Evolutionary conservation across 2,329 filamentous ascomycete species (phyloP), one percentile per base, ranked within the genome.

Genomic region (Botrytis galanthina): DNA sequence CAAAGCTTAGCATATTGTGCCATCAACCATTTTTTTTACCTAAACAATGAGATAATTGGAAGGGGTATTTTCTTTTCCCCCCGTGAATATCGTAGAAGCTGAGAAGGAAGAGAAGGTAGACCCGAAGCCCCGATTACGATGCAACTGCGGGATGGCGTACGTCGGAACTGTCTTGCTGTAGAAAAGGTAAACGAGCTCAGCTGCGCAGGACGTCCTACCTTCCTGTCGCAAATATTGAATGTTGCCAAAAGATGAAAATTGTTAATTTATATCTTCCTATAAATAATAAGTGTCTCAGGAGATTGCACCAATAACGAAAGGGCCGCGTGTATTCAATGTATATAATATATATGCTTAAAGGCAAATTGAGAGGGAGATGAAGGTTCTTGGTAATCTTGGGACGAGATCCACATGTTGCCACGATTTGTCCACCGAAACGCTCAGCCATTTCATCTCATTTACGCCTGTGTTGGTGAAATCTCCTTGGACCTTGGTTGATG

Each of bases 1-100:
- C 68, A 70, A 70, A 70, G 68, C 68, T 70, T 61, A 29, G 68
- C 29, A 59, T 44, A n/a, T 54, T 57, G 37, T 70, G 44, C 44
- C 39, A 63, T 20, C 16, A 51, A 20, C 14, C n/a, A n/a, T 37
- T 51, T 67, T 22, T 46, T 32, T 35, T 22, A n/a, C 35, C 60
- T 42, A 42, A 42, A 44, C 26, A 63, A 20, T 42, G 14, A 20
- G 37, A 63, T 68, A 35, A 51, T n/a, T 32, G 35, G 67, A 29
- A 59, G 48, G 35, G 48, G 26, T 39, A 54, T 26, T 39, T 48
- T 59, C 35, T 22, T 44, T 22, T 16, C n/a, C 59, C 37, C 51
- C 16, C 59, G 10, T 51, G n/a, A 18, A 51, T 12, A n/a, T n/a
- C n/a, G n/a, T n/a, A 10, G 44, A 66, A 66, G 32, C 20, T 66